Evolutionary conservation across 2,329 filamentous ascomycete species (phyloP), one percentile per base, ranked within the genome.

Genomic region (Acephala macrosclerotiorum): DNA sequence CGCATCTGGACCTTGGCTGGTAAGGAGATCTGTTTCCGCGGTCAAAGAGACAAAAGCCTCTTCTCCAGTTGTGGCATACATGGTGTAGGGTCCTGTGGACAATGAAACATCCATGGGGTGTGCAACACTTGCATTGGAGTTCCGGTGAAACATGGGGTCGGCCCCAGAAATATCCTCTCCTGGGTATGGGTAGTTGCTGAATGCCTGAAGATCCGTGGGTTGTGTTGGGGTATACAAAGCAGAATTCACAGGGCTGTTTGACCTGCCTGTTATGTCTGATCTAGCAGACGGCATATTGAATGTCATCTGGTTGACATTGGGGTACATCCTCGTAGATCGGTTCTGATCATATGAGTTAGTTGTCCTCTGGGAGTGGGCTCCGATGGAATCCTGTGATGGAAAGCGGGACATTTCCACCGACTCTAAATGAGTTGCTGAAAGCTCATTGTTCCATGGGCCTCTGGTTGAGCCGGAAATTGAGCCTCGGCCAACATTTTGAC

Each of bases 201-300:
- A 73, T 40, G 68, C 62, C 56, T 70, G 73, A 26, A 73, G 57
- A 55, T 77, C 75, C 68, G 73, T 71, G 55, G 72, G 71, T 61
- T 70, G 72, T 29, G 70, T 72, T 33, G 73, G 70, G 56, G 73
- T 72, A 65, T 70, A 75, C 55, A 75, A 62, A 68, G 66, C 70
- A 67, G 69, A 61, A 65, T 69, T 68, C 16, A 70, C 68, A 63
- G 75, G 74, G 61, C 74, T 76, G 62, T 63, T 71, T 67, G 74
- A 77, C 66, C 74, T 75, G 61, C 68, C 71, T 67, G 71, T 73
- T 59, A 66, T 62, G 72, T 76, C 74, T 70, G 74, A 75, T 61
- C 70, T 70, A 63, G 70, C 70, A 65, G 74, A 74, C 61, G 75
- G 72, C 60, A 75, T 72, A 70, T 75, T 70, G 72, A 71, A 75